phyloP scores from a whole-genome alignment of 148 eudicot genomes.

The Cornus florida region DNA sequence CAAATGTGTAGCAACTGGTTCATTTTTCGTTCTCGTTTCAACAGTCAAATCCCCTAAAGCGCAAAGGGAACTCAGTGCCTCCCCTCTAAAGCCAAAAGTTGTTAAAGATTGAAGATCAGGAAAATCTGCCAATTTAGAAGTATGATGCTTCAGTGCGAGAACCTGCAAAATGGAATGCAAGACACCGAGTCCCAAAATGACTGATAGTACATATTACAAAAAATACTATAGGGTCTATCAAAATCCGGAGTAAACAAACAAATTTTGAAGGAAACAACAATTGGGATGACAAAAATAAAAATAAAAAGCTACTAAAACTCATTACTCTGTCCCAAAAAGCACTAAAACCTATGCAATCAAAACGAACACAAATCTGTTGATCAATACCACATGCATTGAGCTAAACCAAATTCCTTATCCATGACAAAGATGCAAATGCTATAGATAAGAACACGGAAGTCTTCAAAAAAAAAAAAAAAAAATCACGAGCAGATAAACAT shows the following conservation, averaged over 20 bases:
- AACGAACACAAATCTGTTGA: neutral
- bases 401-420: neutral
- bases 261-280: conserved; percentile 1
- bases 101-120: conserved; percentile 84
- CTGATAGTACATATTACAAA: neutral
- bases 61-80: conserved; percentile 94
- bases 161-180: conserved; percentile 49
- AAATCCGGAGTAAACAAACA: neutral
- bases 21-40: conserved; percentile 82
- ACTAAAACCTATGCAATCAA: neutral
- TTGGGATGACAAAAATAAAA: neutral
- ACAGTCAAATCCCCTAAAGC: conserved; percentile 79
- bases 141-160: conserved; percentile 93
- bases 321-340: neutral
- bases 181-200: neutral
- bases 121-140: conserved; percentile 84
- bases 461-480: neutral
- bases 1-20: conserved; percentile 83
- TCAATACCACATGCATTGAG: neutral
- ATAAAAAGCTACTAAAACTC: neutral
- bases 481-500: neutral
- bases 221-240: neutral
- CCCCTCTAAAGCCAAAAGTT: conserved; percentile 96
- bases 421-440: neutral
- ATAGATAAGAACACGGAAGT: neutral